Evolutionary conservation across 495 filamentous ascomycete species (phyloP).

Genomic region (Neurospora hispaniola): DNA sequence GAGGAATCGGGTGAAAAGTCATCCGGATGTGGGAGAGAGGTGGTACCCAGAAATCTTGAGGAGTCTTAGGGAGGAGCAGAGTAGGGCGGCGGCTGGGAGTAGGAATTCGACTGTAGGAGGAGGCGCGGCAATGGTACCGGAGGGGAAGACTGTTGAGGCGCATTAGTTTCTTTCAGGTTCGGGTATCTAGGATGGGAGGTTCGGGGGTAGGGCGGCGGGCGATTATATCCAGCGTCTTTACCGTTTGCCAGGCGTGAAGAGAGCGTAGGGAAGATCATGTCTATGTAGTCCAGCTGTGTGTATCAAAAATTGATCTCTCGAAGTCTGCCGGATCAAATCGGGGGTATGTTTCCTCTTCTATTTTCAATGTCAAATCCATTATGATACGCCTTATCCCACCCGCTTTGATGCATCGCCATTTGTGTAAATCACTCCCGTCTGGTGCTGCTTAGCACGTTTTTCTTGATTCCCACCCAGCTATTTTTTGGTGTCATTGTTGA

Average conservation of each 20-base stretch:
- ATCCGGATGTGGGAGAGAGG: constrained; percentile 78
- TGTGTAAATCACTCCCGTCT: background rate
- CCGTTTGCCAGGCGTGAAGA: background rate
- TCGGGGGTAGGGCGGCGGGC: background rate
- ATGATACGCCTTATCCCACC: background rate
- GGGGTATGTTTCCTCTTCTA: background rate
- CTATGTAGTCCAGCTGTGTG: background rate
- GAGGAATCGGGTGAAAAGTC: constrained; percentile 79
- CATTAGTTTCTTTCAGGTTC: constrained; percentile 6
- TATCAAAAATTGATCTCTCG: background rate
- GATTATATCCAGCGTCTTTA: background rate
- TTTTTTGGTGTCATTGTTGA: background rate
- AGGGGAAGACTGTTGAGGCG: constrained; percentile 14
- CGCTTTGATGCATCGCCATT: background rate
- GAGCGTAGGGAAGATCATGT: background rate
- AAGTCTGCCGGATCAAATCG: background rate
- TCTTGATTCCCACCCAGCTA: background rate
- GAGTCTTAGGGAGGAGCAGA: constrained; percentile 37
- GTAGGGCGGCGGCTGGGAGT: constrained; percentile 18
- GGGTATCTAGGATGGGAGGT: background rate
- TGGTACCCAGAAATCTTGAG: constrained; percentile 69
- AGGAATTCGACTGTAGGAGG: background rate
- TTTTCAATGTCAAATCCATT: background rate
- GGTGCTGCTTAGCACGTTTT: background rate
- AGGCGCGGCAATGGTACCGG: constrained; percentile 4